Evolutionary conservation across 2,329 filamentous ascomycete genomes (phyloP), one percentile per base, ranked within the genome.

Genomic region (Aspergillus calidoustus): DNA sequence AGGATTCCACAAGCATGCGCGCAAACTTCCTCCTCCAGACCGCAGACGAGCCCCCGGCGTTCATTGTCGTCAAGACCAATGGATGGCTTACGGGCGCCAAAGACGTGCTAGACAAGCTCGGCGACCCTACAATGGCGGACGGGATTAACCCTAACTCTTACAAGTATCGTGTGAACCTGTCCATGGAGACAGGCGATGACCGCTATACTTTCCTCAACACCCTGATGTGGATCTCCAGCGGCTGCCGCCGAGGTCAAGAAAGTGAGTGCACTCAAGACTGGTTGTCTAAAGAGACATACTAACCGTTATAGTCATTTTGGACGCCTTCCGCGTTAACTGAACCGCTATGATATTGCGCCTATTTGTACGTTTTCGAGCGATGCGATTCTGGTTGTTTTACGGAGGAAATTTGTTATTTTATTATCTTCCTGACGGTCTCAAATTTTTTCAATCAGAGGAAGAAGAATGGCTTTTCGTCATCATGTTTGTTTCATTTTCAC

Each of bases 171-270:
- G 71, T 82, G 50, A 79, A 79, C 62, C 70, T 83, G 30, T 74
- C 77, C 28, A 80, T 83, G 74, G 81, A 83, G 66, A 83, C 80
- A 19, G 81, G 81, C 15, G 81, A 83, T 63, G 79, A 82, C 57
- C 76, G 81, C 23, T 83, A 83, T 61, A 75, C 77, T 9, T 82
- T 82, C 67, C 66, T 83, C 57, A 83, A 82, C 65, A 82, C 79
- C 9, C 72, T 80, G 30, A 81, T 82, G 77, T 83, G 81, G 81
- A 74, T 82, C 57, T 80, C 79, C 55, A 83, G 80, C 64, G 81
- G 80, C 23, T 81, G 80, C 67, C 76, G 80, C 59, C 73, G 81
- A 56, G 76, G 75, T 44, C 74, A 77, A 58, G 81, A 83, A 76
- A 76, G 80, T 81, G 64, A 67, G 74, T 63, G 7, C 23, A 23